phyloP scores from a whole-genome alignment of 352 stramenopile species.

The Globisporangium alternatum region DNA sequence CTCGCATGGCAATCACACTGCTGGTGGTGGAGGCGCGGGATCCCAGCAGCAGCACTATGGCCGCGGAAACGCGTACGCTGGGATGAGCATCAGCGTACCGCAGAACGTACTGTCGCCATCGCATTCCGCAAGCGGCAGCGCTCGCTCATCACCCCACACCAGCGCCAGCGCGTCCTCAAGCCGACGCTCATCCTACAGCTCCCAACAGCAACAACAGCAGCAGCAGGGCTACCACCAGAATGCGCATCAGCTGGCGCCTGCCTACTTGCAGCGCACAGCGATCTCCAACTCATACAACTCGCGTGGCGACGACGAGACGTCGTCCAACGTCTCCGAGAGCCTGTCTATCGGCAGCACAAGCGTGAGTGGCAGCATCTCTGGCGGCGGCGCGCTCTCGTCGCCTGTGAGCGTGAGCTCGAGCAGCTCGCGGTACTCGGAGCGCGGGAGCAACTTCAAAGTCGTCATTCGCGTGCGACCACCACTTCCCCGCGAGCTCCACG shows the following conservation, averaged over 20 bases:
- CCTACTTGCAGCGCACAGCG: constrained; percentile 55
- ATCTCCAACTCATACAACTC: constrained; percentile 67
- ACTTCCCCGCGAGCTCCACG: constrained; percentile 84
- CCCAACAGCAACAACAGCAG: constrained; percentile 18
- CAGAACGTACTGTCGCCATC: constrained; percentile 29
- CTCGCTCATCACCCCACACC: constrained; percentile 34
- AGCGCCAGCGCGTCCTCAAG: constrained; percentile 18
- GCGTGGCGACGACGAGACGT: constrained; percentile 54
- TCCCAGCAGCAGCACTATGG: constrained; percentile 4
- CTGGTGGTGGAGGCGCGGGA: neutral
- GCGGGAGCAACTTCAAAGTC: constrained; percentile 89
- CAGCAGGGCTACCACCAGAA: constrained; percentile 9
- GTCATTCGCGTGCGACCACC: constrained; percentile 91
- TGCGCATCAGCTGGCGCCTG: constrained; percentile 17
- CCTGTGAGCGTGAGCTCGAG: constrained; percentile 31
- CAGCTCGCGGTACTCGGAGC: constrained; percentile 35
- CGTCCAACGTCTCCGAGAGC: constrained; percentile 56
- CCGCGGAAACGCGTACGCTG: constrained; percentile 12
- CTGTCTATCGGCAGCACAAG: constrained; percentile 27
- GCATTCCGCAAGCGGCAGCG: constrained; percentile 24
- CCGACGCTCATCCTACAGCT: constrained; percentile 26
- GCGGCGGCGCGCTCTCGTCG: constrained; percentile 26
- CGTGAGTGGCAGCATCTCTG: constrained; percentile 7
- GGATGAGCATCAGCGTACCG: constrained; percentile 52
- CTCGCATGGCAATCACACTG: neutral